Percentiles rank a stretch among this genome's conserved stretches.
These are phyloP conservation scores for Rhodamnia rubescens DNA, from an alignment of 345 rosid genomes.

Conservation along the genomic window DNA sequence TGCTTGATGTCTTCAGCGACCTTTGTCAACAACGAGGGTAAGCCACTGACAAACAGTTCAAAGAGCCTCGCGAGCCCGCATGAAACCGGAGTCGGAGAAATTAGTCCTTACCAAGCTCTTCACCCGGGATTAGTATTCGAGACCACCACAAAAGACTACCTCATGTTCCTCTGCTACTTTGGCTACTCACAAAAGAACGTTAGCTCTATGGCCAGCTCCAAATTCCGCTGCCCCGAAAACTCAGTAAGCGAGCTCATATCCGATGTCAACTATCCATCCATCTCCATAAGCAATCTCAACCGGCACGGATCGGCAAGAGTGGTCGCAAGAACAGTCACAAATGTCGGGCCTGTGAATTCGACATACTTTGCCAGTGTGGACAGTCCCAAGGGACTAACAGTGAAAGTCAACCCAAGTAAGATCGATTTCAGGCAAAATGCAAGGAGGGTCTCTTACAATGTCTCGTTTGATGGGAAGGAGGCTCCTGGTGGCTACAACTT, in stretches of 20 bases:
- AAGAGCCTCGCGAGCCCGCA: constrained; percentile 36
- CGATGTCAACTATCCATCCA: constrained; percentile 59
- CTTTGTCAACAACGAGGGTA: constrained; percentile 27
- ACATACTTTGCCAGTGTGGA: constrained; percentile 32
- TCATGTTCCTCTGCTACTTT: constrained; percentile 45
- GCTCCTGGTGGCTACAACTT: constrained; percentile 46
- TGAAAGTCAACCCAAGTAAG: constrained; percentile 38
- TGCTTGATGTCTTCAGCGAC: constrained; percentile 28
- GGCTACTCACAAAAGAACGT: constrained; percentile 50
- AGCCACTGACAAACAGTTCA: constrained; percentile 36
- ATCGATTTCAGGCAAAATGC: constrained; percentile 20
- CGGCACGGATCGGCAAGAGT: constrained; percentile 2
- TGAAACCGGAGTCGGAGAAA: constrained; percentile 66
- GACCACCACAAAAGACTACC: constrained; percentile 38
- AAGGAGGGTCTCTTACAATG: constrained; percentile 24
- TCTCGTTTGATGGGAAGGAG: constrained; percentile 29
- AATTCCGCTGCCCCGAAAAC: constrained; percentile 39
- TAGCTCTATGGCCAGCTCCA: constrained; percentile 24
- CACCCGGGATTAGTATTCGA: constrained; percentile 71
- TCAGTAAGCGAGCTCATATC: constrained; percentile 31
- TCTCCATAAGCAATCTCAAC: constrained; percentile 45
- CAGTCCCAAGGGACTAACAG: constrained; percentile 41
- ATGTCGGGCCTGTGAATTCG: constrained; percentile 41
- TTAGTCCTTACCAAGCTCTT: constrained; percentile 44
- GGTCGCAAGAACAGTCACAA: constrained; percentile 42